These are phyloP conservation scores for Ophiostoma triangulosporum DNA, from an alignment of 2,329 filamentous ascomycete species.

Conservation along the genomic window DNA sequence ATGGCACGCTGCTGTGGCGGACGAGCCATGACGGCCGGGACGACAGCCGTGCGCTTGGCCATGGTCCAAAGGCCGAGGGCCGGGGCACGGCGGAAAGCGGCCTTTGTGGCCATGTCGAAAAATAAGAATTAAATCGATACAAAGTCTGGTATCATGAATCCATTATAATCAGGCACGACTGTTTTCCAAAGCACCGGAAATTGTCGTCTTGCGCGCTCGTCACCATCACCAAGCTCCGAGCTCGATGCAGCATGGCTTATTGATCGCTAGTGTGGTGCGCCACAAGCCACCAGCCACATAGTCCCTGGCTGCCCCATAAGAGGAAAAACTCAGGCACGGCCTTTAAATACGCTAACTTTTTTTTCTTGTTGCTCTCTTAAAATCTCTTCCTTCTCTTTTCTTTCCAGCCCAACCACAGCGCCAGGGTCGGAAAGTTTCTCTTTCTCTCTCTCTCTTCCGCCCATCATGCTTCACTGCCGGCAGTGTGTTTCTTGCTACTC, in stretches of 20 bases:
- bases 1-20: conserved; percentile 14
- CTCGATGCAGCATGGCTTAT: not conserved
- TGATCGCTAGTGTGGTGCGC: not conserved
- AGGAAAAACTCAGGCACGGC: not conserved
- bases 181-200: no score
- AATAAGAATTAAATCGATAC: no score
- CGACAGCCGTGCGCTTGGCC: not conserved
- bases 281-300: conserved; percentile 1
- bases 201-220: no score
- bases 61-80: not conserved
- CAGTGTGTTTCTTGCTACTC: conserved; percentile 3
- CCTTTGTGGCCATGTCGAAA: no score
- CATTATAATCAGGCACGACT: no score
- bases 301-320: not conserved
- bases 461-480: conserved; percentile 11
- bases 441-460: conserved; percentile 1
- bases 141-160: no score
- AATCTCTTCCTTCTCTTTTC: not conserved
- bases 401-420: not conserved
- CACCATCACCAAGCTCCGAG: not conserved
- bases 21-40: not conserved
- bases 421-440: not conserved
- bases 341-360: not conserved
- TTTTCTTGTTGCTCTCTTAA: not conserved
- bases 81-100: no score